A percentile compares a stretch with the other conserved stretches of the same genome.
These are phyloP conservation scores for Penicillium samsonianum DNA, from an alignment of 495 filamentous ascomycete species.

Conservation along the genomic window DNA sequence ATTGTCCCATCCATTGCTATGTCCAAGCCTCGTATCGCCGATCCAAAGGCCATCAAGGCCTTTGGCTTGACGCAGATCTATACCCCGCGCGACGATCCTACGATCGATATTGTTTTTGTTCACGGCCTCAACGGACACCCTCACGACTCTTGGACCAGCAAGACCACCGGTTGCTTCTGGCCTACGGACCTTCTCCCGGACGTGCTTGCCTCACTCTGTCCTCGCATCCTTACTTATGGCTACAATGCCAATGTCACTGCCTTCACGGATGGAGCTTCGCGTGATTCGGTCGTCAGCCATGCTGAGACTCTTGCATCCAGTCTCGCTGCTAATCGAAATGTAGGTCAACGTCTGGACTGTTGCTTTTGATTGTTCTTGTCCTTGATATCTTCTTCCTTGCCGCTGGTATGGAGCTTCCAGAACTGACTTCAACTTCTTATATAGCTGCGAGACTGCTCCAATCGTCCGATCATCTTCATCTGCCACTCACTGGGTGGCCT, in stretches of 20 bases:
- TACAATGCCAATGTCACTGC: conserved; percentile 79
- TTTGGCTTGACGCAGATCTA: conserved; percentile 73
- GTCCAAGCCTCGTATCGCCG: conserved; percentile 25
- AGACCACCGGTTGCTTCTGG: conserved; percentile 69
- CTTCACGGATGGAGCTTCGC: conserved; percentile 60
- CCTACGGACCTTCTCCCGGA: conserved; percentile 70
- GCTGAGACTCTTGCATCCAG: conserved; percentile 74
- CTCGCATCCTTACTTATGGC: conserved; percentile 77
- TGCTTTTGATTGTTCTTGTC: conserved; percentile 35
- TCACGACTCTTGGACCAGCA: conserved; percentile 71
- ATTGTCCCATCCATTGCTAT: conserved; percentile 20
- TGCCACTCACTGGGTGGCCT: conserved; percentile 83
- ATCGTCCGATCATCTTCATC: conserved; percentile 80
- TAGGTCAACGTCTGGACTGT: conserved; percentile 28
- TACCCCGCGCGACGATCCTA: conserved; percentile 45
- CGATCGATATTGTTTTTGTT: conserved; percentile 66
- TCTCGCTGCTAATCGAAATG: conserved; percentile 59
- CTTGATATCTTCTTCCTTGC: conserved; percentile 1
- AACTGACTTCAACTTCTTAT: conserved; percentile 1
- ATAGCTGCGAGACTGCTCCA: conserved; percentile 54
- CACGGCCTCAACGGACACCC: conserved; percentile 84
- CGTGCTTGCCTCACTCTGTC: conserved; percentile 59
- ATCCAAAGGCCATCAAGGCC: conserved; percentile 63
- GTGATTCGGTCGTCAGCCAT: conserved; percentile 80
- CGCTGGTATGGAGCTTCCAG: not conserved